phyloP scores from a whole-genome alignment of 768 basidiomycete genomes.

The Chalciporus sphaerocephalus region DNA sequence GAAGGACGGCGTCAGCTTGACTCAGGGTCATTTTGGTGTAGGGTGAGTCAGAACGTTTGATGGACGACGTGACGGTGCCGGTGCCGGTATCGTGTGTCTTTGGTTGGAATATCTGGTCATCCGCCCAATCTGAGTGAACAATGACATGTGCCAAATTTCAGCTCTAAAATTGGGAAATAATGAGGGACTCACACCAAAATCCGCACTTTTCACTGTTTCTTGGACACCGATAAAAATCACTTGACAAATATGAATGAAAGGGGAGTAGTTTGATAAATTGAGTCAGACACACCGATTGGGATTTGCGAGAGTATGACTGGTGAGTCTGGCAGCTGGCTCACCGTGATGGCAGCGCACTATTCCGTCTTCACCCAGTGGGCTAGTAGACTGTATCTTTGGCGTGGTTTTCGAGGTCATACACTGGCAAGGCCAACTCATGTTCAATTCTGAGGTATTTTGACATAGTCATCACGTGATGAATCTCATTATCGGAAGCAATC shows the following conservation, averaged over 20 bases:
- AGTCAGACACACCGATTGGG: constrained; percentile 34
- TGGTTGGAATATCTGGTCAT: constrained; percentile 19
- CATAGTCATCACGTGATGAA: constrained; percentile 19
- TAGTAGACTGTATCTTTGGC: constrained; percentile 16
- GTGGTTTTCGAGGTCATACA: constrained; percentile 11
- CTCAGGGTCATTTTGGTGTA: background rate
- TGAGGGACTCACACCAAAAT: constrained; percentile 36
- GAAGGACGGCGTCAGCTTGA: background rate
- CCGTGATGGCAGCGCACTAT: constrained; percentile 35
- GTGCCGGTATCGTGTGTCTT: background rate
- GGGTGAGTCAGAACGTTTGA: background rate
- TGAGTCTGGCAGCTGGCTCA: constrained; percentile 17
- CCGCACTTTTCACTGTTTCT: constrained; percentile 11
- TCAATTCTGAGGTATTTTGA: background rate
- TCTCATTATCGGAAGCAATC: background rate
- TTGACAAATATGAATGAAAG: background rate
- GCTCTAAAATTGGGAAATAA: background rate
- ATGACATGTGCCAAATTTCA: background rate
- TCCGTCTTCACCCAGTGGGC: constrained; percentile 27
- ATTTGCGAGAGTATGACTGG: constrained; percentile 31
- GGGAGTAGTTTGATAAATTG: background rate
- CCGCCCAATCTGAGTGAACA: constrained; percentile 31
- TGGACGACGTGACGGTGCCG: background rate
- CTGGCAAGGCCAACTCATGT: background rate
- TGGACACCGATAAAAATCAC: constrained; percentile 39